Base-by-base conservation (phyloP, 805 yeast genomes). In the Hanseniaspora valbyensis region DNA sequence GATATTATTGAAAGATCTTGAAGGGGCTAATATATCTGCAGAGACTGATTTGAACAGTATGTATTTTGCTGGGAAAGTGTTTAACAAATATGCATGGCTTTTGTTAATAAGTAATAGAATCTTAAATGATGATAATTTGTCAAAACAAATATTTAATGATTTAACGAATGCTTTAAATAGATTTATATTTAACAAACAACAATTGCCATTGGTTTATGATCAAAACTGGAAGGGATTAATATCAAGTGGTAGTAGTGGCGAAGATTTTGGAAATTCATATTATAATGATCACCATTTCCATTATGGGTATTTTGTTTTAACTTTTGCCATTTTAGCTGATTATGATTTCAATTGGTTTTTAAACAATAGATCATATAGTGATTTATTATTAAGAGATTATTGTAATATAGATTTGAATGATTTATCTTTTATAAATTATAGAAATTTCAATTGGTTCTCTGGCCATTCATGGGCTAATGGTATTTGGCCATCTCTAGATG, bases 31-130 rank as follows among this genome's bases (percentile, higher is more conserved):
- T 52, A 74, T 75, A 22, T 64, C 64, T 12, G 72, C 70, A 1
- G 70, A 73, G 64, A 70, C 81, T 0, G 69, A 78, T 53, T 60
- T 78, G 46, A 86, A 86, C 54, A 86, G 96, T 0, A 89, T 89
- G 84, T 90, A 90, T 66, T 79, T 85, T 19, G 75, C 95, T 2
- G 98, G 97, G 12, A 90, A 92, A 63, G 73, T 78, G 25, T 68
- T 89, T 44, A 95, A 88, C 57, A 92, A 89, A 66, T 92, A 84
- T 66, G 96, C 97, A 0, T 83, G 83, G 72, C 74, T 92, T 48
- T 70, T 87, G 13, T 83, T 83, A 55, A 85, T 80, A 10, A 78
- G 81, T 34, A 79, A 82, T 50, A 79, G 72, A 54, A 72, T 90
- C 18, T 63, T 90, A 41, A 62, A 75, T 18, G 83, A 89, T 60